These are phyloP conservation scores for Trichoderma erinaceum DNA, from an alignment of 495 filamentous ascomycete genomes.

Conservation along the genomic window DNA sequence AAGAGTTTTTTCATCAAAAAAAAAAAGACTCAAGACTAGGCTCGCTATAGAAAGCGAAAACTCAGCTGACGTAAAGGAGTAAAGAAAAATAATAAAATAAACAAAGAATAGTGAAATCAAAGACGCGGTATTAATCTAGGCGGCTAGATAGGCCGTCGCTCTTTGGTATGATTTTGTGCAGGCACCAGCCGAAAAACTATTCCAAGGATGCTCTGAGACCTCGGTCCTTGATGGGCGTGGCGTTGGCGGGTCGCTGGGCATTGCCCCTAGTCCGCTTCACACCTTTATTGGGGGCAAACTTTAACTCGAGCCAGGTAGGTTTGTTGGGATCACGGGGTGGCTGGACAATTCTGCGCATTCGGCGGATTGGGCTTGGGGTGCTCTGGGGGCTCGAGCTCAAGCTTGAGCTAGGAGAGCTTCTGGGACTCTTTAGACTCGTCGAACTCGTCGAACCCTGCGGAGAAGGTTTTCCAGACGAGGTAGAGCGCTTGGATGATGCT, in stretches of 20 bases:
- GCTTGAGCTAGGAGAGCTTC: neutral
- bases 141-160: neutral
- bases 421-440: neutral
- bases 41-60: neutral
- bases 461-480: neutral
- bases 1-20: neutral
- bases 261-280: neutral
- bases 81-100: neutral
- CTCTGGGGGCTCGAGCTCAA: neutral
- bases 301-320: neutral
- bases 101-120: neutral
- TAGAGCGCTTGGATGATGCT: neutral
- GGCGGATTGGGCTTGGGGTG: neutral
- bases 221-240: constrained; percentile 9
- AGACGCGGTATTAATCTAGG: neutral
- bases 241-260: neutral
- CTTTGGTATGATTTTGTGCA: neutral
- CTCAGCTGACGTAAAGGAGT: neutral
- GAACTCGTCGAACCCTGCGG: neutral
- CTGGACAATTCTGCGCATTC: neutral
- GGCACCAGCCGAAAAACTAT: constrained; percentile 10
- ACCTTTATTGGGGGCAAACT: neutral
- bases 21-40: constrained; percentile 3
- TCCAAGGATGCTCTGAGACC: constrained; percentile 10
- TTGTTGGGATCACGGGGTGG: constrained; percentile 7